Conservation (phyloP, 2,329 filamentous ascomycete genomes). For the Ophiostoma sp. region DNA sequence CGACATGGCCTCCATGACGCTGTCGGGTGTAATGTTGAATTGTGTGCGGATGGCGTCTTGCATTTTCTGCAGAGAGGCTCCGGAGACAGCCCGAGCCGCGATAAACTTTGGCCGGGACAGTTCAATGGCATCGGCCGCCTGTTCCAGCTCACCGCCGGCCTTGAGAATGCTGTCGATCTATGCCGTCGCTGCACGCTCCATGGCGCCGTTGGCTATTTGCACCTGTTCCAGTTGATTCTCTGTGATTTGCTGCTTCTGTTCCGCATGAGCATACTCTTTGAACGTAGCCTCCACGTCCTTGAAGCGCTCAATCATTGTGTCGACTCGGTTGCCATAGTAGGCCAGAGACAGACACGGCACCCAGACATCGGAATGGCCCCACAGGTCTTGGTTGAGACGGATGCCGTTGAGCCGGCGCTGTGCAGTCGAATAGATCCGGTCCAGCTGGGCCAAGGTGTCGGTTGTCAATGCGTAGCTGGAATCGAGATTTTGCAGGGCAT, state of each 20-base stretch:
- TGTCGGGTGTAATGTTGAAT: neutral
- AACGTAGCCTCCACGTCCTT: neutral
- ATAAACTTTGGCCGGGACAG: neutral
- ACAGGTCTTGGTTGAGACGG: neutral
- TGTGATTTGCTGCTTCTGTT: neutral
- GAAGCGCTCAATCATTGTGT: neutral
- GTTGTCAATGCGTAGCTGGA: neutral
- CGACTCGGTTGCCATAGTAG: neutral
- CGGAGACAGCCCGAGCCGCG: neutral
- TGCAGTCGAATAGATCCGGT: neutral
- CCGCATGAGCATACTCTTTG: neutral
- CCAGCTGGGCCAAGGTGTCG: neutral
- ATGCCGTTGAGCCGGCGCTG: neutral
- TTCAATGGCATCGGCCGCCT: neutral
- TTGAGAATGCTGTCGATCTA: neutral
- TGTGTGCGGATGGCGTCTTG: neutral
- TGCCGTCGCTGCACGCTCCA: neutral
- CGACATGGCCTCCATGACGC: neutral
- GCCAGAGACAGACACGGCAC: neutral
- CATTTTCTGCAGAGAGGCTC: neutral
- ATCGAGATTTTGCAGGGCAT: neutral
- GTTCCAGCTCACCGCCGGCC: neutral
- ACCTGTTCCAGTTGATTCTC: neutral
- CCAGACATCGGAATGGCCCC: neutral
- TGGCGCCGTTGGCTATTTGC: neutral